Conservation (phyloP, 768 basidiomycete species). For the Russula olivacea region DNA sequence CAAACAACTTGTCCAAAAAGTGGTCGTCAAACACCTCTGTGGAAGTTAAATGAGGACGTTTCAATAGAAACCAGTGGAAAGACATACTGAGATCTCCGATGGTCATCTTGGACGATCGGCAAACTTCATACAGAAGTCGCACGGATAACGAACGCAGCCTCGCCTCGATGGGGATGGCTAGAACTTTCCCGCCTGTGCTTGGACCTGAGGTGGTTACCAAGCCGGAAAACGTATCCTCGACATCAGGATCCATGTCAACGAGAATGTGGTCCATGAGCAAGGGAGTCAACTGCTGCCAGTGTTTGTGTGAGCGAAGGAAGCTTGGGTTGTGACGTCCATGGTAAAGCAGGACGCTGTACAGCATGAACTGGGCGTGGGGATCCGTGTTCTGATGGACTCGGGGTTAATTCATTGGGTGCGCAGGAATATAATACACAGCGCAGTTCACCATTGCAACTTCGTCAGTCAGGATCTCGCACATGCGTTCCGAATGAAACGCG, state of each 20-base stretch:
- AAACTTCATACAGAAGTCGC: slow-evolving; percentile 84
- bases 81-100: slow-evolving; percentile 71
- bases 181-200: slow-evolving; percentile 28
- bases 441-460: slow-evolving; percentile 58
- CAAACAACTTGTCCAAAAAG: slow-evolving; percentile 87
- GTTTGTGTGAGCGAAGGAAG: slow-evolving; percentile 73
- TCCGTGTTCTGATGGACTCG: slow-evolving; percentile 58
- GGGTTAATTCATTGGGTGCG: slow-evolving; percentile 2
- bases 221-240: slow-evolving; percentile 43
- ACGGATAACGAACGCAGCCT: slow-evolving; percentile 69
- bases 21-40: slow-evolving; percentile 72
- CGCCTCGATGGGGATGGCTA: slow-evolving; percentile 71
- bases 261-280: slow-evolving; percentile 79
- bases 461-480: slow-evolving; percentile 73
- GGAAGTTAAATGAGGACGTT: slow-evolving; percentile 1
- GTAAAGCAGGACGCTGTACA: slow-evolving; percentile 69
- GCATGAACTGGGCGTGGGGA: slow-evolving; percentile 76
- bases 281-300: slow-evolving; percentile 79
- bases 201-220: slow-evolving; percentile 35
- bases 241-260: slow-evolving; percentile 74
- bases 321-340: slow-evolving; percentile 64
- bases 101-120: slow-evolving; percentile 80
- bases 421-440: neutral
- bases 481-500: slow-evolving; percentile 84
- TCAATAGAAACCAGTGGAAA: neutral